Evolutionary conservation across 2,329 filamentous ascomycete species (phyloP).

Genomic region (Chaetomium strumarium): DNA sequence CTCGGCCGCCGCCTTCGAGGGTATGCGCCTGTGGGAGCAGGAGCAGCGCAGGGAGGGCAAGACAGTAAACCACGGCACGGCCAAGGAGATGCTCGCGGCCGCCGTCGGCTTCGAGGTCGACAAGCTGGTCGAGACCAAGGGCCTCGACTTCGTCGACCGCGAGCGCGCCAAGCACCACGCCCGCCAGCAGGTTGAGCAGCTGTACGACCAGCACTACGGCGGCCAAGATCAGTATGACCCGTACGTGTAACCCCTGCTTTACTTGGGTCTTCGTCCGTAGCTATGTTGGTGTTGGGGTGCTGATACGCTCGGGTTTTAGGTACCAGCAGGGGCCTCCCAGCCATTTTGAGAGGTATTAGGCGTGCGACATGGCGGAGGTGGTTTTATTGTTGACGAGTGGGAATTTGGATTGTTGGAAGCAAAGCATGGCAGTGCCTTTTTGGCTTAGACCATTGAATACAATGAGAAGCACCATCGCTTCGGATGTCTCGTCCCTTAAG

Average conservation of each 20-base stretch:
- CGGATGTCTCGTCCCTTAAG: too few relatives aligned
- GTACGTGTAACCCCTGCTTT: conserved; percentile 36
- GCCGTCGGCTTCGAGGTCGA: conserved; percentile 71
- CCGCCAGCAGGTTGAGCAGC: conserved; percentile 48
- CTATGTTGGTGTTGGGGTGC: not conserved
- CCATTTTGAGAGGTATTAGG: not conserved
- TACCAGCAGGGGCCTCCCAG: not conserved
- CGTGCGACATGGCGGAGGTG: not conserved
- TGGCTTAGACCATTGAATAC: too few relatives aligned
- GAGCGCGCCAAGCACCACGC: conserved; percentile 55
- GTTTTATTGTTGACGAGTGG: not conserved
- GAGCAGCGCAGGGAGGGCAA: conserved; percentile 66
- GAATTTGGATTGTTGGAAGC: not conserved
- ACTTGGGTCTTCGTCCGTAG: not conserved
- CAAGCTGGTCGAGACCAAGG: conserved; percentile 67
- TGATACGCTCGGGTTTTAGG: not conserved
- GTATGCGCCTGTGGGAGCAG: conserved; percentile 75
- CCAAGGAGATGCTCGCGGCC: conserved; percentile 70
- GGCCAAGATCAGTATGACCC: conserved; percentile 49
- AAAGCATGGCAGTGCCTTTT: not conserved
- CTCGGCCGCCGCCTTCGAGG: conserved; percentile 71
- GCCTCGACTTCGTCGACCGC: conserved; percentile 53
- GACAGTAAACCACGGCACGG: conserved; percentile 64
- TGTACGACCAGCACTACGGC: conserved; percentile 60
- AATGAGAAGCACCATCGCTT: too few relatives aligned